These are phyloP conservation scores for Collybia nuda DNA, from an alignment of 768 basidiomycete genomes.

Conservation along the genomic window DNA sequence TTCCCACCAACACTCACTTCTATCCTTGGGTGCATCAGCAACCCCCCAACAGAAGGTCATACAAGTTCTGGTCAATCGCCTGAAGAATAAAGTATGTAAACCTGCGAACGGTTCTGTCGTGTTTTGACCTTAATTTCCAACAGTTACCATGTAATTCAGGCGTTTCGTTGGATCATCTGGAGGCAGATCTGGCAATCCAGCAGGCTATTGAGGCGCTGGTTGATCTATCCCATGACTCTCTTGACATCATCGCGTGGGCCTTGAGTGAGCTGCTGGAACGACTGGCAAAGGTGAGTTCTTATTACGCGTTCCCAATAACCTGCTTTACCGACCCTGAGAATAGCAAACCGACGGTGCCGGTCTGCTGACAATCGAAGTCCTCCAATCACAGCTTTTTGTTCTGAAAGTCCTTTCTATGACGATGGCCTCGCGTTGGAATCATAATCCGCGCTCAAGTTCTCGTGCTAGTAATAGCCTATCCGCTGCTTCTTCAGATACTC, in stretches of 20 bases:
- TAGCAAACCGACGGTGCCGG: slow-evolving; percentile 58
- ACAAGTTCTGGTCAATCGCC: slow-evolving; percentile 72
- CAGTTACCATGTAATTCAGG: slow-evolving; percentile 90
- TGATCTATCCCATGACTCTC: slow-evolving; percentile 73
- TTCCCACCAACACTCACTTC: slow-evolving; percentile 31
- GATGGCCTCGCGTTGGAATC: slow-evolving; percentile 76
- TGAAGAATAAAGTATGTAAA: slow-evolving; percentile 75
- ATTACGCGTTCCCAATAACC: not conserved
- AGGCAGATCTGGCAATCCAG: slow-evolving; percentile 72
- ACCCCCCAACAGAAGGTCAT: slow-evolving; percentile 84
- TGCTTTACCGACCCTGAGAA: slow-evolving; percentile 3
- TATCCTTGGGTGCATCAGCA: slow-evolving; percentile 33
- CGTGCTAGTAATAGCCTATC: slow-evolving; percentile 37
- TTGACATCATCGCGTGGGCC: slow-evolving; percentile 79
- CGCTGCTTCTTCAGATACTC: slow-evolving; percentile 36
- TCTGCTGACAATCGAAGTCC: slow-evolving; percentile 60
- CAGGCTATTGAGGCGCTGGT: slow-evolving; percentile 78
- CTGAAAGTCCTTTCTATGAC: slow-evolving; percentile 78
- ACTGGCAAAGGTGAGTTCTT: slow-evolving; percentile 60
- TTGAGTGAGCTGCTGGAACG: slow-evolving; percentile 78
- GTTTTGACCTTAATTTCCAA: slow-evolving; percentile 1
- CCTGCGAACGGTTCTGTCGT: not conserved
- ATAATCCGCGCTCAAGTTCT: slow-evolving; percentile 41
- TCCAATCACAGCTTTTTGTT: slow-evolving; percentile 86
- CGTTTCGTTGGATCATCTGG: slow-evolving; percentile 65